A percentile compares a stretch with the other conserved stretches of the same genome.
These are phyloP conservation scores for Backusella psychrophila DNA, from an alignment of 192 early-diverging fungal genomes.

Conservation along the genomic window DNA sequence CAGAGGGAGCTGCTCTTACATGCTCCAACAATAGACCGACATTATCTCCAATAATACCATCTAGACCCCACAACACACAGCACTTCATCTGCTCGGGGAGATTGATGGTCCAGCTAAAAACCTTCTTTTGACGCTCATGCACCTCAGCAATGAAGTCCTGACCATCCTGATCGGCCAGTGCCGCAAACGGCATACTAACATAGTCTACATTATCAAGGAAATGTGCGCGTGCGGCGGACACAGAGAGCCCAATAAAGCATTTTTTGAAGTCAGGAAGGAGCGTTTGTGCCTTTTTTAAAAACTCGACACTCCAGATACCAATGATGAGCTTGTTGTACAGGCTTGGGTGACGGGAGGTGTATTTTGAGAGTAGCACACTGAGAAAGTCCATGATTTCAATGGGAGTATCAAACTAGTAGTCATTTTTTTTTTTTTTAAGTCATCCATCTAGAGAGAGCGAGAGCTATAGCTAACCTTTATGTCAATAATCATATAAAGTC, in stretches of 20 bases:
- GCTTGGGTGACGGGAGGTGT: not conserved
- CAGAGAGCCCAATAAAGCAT: conserved; percentile 48
- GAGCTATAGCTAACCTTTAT: conserved; percentile 41
- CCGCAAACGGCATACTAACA: conserved; percentile 42
- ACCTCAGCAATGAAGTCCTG: conserved; percentile 48
- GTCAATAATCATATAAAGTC: conserved; percentile 53
- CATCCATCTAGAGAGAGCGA: not conserved
- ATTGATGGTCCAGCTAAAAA: conserved; percentile 56
- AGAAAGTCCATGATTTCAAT: conserved; percentile 31
- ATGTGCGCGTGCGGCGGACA: conserved; percentile 37
- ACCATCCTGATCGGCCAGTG: conserved; percentile 35
- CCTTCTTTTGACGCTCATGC: conserved; percentile 42
- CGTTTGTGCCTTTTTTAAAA: conserved; percentile 40
- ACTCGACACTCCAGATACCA: conserved; percentile 55
- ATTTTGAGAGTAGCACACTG: conserved; percentile 13
- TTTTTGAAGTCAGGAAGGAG: conserved; percentile 43
- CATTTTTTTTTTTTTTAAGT: not conserved
- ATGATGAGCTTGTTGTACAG: conserved; percentile 40
- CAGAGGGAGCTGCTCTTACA: not conserved
- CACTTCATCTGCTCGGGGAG: conserved; percentile 31
- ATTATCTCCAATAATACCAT: conserved; percentile 53
- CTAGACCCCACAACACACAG: conserved; percentile 42
- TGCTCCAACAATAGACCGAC: conserved; percentile 28
- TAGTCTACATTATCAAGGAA: conserved; percentile 43
- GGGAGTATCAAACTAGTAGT: conserved; percentile 36